These are phyloP conservation scores for Botryotinia convoluta DNA, from an alignment of 2,329 filamentous ascomycete species.

Conservation along the genomic window DNA sequence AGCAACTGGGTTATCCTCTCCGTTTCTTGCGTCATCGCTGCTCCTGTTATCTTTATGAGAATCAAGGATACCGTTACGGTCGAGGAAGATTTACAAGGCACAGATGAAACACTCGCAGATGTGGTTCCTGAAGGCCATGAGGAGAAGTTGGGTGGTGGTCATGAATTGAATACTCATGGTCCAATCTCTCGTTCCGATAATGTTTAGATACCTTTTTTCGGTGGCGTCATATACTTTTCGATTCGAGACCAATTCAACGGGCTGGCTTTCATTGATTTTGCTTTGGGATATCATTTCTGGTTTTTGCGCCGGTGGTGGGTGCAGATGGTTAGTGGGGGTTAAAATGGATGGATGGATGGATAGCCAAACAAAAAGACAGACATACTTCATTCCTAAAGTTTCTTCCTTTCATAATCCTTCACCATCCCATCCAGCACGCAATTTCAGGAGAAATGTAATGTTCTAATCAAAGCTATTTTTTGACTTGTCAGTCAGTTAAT, in stretches of 20 bases:
- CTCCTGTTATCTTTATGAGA: constrained; percentile 74
- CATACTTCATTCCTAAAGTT: neutral
- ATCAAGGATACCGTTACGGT: constrained; percentile 79
- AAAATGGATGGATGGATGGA: neutral
- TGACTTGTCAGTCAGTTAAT: neutral
- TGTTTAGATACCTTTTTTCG: neutral
- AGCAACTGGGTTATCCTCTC: constrained; percentile 73
- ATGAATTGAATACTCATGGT: constrained; percentile 10
- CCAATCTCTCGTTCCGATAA: neutral
- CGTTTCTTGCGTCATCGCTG: constrained; percentile 71
- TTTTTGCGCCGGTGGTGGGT: neutral
- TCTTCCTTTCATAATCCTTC: neutral
- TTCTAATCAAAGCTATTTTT: neutral
- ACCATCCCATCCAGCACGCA: too few species aligned
- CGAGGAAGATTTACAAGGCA: constrained; percentile 80
- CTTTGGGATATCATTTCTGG: neutral
- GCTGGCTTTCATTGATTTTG: neutral
- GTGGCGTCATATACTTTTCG: neutral
- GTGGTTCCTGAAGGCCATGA: constrained; percentile 45
- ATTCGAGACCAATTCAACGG: neutral
- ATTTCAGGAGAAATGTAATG: neutral
- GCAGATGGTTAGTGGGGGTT: neutral
- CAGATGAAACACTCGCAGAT: constrained; percentile 76
- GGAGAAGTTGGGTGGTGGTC: constrained; percentile 20
- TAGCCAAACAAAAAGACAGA: neutral